phyloP scores from a whole-genome alignment of 306 rosid genomes.

The Sesbania bispinosa region DNA sequence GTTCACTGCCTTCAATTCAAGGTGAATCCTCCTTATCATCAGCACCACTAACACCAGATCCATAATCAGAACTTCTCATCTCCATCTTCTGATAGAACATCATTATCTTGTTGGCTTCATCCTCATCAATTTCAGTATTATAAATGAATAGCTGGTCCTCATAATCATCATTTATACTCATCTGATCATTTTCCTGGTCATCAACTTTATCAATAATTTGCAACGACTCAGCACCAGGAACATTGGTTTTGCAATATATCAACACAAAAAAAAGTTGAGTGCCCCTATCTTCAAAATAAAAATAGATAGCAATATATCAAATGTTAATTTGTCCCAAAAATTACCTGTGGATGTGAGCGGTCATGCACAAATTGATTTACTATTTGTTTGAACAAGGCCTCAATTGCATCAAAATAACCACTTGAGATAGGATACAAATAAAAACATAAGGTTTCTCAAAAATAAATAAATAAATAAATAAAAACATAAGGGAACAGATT shows the following conservation, averaged over 20 bases:
- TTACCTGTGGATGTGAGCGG: conserved; percentile 87
- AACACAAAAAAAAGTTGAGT: conserved; percentile 1
- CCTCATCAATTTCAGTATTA: conserved; percentile 36
- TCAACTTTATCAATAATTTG: conserved; percentile 41
- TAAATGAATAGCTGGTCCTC: conserved; percentile 40
- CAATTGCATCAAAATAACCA: conserved; percentile 55
- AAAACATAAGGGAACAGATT: background rate
- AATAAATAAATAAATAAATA: too few relatives aligned
- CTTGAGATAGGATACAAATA: background rate
- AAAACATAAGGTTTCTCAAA: too few relatives aligned
- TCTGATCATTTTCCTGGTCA: conserved; percentile 41
- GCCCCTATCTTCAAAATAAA: background rate
- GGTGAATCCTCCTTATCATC: conserved; percentile 28
- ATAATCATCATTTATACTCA: too few relatives aligned
- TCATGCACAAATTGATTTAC: conserved; percentile 87
- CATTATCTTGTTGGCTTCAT: conserved; percentile 21
- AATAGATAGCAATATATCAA: background rate
- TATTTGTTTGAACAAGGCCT: conserved; percentile 77
- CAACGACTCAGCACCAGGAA: conserved; percentile 76
- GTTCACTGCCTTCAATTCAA: conserved; percentile 33
- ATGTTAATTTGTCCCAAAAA: conserved; percentile 1
- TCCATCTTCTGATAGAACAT: conserved; percentile 28
- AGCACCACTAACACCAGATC: conserved; percentile 15
- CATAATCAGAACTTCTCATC: conserved; percentile 12
- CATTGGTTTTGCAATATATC: conserved; percentile 48